Evolutionary conservation across 371 early-diverging fungal species (phyloP).

Genomic region (Rhizopus delemar): DNA sequence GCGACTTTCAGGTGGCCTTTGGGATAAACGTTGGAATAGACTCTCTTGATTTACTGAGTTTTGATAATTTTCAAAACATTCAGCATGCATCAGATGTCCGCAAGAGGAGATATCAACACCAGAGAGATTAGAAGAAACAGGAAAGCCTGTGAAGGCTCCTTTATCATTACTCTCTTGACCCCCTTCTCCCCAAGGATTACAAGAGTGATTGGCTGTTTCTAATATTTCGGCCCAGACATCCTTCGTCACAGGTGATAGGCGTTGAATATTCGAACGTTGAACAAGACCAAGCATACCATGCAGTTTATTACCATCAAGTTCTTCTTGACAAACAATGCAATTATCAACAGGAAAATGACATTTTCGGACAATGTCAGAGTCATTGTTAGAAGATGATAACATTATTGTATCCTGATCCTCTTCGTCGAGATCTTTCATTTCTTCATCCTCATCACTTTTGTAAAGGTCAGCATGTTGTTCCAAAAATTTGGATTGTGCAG

Average conservation of each 20-base stretch:
- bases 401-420: conserved; percentile 9
- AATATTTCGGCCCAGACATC: conserved; percentile 59
- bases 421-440: conserved; percentile 46
- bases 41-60: conserved; percentile 53
- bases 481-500: conserved; percentile 84
- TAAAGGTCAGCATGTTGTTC: conserved; percentile 69
- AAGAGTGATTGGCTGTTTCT: conserved; percentile 33
- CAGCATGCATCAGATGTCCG: conserved; percentile 94
- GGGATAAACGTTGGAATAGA: conserved; percentile 10
- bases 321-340: conserved; percentile 96
- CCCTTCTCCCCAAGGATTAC: conserved; percentile 11
- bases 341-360: conserved; percentile 82
- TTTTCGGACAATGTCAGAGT: conserved; percentile 44
- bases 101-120: conserved; percentile 85
- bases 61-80: conserved; percentile 88
- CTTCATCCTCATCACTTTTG: conserved; percentile 39
- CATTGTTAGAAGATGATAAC: conserved; percentile 13
- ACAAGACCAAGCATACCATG: conserved; percentile 87
- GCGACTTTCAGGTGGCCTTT: conserved; percentile 58
- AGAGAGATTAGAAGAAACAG: conserved; percentile 47
- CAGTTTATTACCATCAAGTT: conserved; percentile 64
- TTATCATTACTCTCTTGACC: conserved; percentile 2
- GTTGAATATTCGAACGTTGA: conserved; percentile 73
- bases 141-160: conserved; percentile 43
- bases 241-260: conserved; percentile 62